phyloP scores from a whole-genome alignment of 192 early-diverging fungal species.

The Coemansia furcata region DNA sequence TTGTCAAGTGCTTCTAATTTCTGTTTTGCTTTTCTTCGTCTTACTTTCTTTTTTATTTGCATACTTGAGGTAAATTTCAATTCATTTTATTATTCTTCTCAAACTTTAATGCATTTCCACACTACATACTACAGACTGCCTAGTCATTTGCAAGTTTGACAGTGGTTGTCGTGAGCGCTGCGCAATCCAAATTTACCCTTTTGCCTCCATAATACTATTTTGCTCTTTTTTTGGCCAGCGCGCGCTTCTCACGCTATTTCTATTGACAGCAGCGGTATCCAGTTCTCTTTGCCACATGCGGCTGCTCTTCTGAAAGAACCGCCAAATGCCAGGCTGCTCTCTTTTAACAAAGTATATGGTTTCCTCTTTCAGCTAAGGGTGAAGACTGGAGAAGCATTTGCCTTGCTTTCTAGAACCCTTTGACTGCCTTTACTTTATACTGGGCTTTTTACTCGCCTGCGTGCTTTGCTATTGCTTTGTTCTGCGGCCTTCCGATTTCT shows the following conservation, averaged over 20 bases:
- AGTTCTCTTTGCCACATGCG: neutral
- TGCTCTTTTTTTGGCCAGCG: neutral
- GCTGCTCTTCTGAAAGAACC: neutral
- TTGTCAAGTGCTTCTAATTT: neutral
- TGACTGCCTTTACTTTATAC: neutral
- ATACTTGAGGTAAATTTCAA: constrained; percentile 1
- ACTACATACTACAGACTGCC: neutral
- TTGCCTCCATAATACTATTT: neutral
- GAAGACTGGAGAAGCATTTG: neutral
- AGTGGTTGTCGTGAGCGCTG: neutral
- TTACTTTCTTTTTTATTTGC: neutral
- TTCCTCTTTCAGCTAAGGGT: neutral
- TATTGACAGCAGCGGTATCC: neutral
- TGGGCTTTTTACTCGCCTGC: neutral
- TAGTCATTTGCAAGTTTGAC: neutral
- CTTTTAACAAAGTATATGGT: neutral
- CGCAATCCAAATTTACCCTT: neutral
- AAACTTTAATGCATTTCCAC: neutral
- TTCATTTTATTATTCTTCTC: neutral
- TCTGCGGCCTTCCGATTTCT: neutral
- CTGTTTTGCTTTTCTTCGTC: neutral
- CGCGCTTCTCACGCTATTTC: constrained; percentile 8
- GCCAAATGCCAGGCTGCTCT: neutral
- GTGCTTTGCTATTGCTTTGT: neutral
- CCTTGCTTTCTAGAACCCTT: neutral